Evolutionary conservation across 768 basidiomycete genomes (phyloP), one percentile per base, ranked within the genome.

Genomic region (Amyloporia xantha): DNA sequence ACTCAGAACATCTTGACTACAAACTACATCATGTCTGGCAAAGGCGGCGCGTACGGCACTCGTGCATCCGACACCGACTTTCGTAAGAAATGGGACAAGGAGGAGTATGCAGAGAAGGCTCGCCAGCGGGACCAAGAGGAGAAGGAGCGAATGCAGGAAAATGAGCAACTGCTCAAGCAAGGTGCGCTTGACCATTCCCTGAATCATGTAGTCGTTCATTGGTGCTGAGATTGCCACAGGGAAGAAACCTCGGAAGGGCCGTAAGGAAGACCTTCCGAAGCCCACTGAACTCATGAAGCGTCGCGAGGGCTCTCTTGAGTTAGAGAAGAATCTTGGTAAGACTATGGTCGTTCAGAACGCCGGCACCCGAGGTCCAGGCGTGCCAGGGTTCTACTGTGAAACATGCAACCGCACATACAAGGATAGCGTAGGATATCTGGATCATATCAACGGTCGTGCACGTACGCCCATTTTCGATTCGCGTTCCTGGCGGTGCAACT

Each of bases 321-420:
- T 99, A 21, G 91, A 96, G 59, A 96, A 94, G 73, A 96, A 98
- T 67, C 75, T 97, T 27, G 79, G 79, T 59, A 98, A 97, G 76
- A 95, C 89, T 0, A 88, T 94, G 77, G 86, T 99, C 51, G 93
- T 99, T 10, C 83, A 90, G 59, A 84, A 86, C 61, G 78, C 82
- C 1, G 80, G 85, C 33, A 89, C 81, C 15, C 77, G 81, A 54
- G 94, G 94, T 1, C 78, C 92, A 15, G 92, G 94, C 3, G 85
- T 92, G 54, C 92, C 93, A 20, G 93, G 93, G 0, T 99, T 96
- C 69, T 86, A 79, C 67, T 99, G 96, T 61, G 93, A 95, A 61
- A 69, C 86, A 7, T 99, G 96, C 65, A 86, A 79, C 57, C 74
- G 91, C 56, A 95, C 86, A 13, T 89, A 91, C 69, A 96, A 95